Evolutionary conservation across 1,139 yeast species (phyloP).

Genomic region (Geotrichum reessii): DNA sequence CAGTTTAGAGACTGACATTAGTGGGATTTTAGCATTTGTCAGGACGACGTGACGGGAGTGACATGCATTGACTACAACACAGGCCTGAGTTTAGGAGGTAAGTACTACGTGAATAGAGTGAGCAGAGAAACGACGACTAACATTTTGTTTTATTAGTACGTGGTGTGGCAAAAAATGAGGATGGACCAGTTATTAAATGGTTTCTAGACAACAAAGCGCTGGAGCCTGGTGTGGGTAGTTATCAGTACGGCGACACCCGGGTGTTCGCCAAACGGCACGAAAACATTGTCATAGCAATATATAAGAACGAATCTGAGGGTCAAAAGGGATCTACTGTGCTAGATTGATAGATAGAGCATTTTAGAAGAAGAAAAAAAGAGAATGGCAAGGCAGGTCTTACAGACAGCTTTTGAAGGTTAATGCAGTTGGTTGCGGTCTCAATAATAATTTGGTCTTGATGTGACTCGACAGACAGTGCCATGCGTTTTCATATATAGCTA

Average conservation of each 20-base stretch:
- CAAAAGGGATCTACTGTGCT: not conserved
- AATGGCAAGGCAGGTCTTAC: not conserved
- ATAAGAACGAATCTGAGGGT: constrained; percentile 1
- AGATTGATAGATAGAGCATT: not conserved
- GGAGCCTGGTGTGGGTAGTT: constrained; percentile 7
- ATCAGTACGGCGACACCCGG: not conserved
- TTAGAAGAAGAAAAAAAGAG: not conserved
- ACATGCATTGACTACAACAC: constrained; percentile 25
- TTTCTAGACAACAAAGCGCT: constrained; percentile 11
- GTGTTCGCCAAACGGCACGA: constrained; percentile 13
- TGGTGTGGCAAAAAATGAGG: constrained; percentile 29
- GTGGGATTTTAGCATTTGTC: constrained; percentile 19
- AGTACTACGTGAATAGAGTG: not conserved
- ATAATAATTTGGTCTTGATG: too few relatives aligned
- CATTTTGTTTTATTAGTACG: constrained; percentile 17
- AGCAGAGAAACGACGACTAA: not conserved
- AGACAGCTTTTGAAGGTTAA: not conserved
- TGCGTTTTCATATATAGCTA: not conserved
- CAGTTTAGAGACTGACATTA: not conserved
- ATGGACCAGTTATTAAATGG: constrained; percentile 27
- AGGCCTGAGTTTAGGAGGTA: constrained; percentile 30
- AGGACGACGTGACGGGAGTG: constrained; percentile 27
- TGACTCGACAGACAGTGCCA: not conserved
- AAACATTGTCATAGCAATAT: constrained; percentile 12
- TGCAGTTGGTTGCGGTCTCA: too few relatives aligned